These are phyloP conservation scores for Begonia loranthoides DNA, from an alignment of 306 rosid genomes.

Conservation along the genomic window DNA sequence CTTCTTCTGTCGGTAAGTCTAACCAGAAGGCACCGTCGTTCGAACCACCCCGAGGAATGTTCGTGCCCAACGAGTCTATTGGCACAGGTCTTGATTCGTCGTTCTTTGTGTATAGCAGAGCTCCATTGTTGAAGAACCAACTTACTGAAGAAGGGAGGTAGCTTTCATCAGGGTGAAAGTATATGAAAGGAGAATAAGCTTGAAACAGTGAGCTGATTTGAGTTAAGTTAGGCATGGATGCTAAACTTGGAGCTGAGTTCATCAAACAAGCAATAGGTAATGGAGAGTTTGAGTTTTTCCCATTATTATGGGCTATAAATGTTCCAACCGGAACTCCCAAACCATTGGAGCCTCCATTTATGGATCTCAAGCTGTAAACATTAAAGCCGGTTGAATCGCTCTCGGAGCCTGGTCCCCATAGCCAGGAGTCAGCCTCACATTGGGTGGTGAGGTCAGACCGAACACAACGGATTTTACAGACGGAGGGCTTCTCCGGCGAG, in stretches of 20 bases:
- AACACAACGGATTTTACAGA: slow-evolving; percentile 42
- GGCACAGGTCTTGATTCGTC: slow-evolving; percentile 31
- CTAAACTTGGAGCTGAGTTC: slow-evolving; percentile 19
- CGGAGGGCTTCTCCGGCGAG: slow-evolving; percentile 40
- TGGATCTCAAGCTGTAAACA: slow-evolving; percentile 38
- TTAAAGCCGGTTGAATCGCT: slow-evolving; percentile 21
- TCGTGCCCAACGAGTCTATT: slow-evolving; percentile 33
- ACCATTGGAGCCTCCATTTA: slow-evolving; percentile 31
- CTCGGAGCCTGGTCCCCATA: slow-evolving; percentile 39
- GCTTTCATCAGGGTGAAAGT: slow-evolving; percentile 48
- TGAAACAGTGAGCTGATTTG: slow-evolving; percentile 35
- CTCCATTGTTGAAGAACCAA: slow-evolving; percentile 63
- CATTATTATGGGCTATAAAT: slow-evolving; percentile 32
- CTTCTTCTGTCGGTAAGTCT: slow-evolving; percentile 37
- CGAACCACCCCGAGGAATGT: slow-evolving; percentile 50
- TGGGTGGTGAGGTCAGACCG: slow-evolving; percentile 50
- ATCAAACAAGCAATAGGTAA: slow-evolving; percentile 36
- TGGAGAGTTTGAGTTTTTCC: background rate
- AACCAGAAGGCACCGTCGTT: slow-evolving; percentile 53
- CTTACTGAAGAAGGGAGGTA: slow-evolving; percentile 45
- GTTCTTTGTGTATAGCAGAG: slow-evolving; percentile 29
- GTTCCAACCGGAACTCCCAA: slow-evolving; percentile 42
- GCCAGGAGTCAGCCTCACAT: slow-evolving; percentile 29
- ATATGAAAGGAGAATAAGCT: slow-evolving; percentile 44
- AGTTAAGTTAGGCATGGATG: slow-evolving; percentile 38